Base-by-base conservation (phyloP, 2,329 filamentous ascomycete species). In the Didymella lethalis region DNA sequence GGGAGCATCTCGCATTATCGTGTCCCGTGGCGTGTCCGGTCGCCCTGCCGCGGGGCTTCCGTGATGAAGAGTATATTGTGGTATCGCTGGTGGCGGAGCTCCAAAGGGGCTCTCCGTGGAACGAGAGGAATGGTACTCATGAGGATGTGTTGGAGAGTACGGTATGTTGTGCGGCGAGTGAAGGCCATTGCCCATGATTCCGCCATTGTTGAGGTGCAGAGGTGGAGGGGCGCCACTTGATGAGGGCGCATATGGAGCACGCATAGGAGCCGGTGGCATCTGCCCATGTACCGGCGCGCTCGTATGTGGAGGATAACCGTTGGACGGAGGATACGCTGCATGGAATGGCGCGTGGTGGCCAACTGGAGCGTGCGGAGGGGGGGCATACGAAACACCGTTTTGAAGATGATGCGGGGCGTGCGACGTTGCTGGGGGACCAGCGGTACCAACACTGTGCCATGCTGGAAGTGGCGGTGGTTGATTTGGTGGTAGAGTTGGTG, bases 121-220 rank as follows among this genome's bases (percentile, higher is more conserved):
- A 10, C 76, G 71, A 52, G 76, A 72, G 26, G 75, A 67, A 45
- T 66, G 64, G 57, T 77, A 66, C 45, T 66, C 67, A 43, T 74
- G 73, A 50, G 69, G 67, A 53, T 76, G 72, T 8, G 74, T 76
- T 46, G 72, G 76, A 14, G 77, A 78, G 26, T 75, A 74, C 1
- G 74, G 72, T 54, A 75, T 62, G 26, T 57, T 62, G 47, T 69
- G 77, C 26, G 78, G 75, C 25, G 77, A 78, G 41, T 73, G 72
- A 64, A 78, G 65, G 34, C 78, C 76, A 54, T 79, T 79, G 29
- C 66, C 65, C 54, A 76, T 64, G 59, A 76, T 72, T 2, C 57
- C 57, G 25, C 68, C 65, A 38, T 74, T 74, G 57, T 63, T 70
- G 16, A 75, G 67, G 60, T 77, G 75, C 8, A 76, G 59, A 45